Base-by-base conservation (phyloP, 371 early-diverging fungal genomes). In the Blakeslea trispora region DNA sequence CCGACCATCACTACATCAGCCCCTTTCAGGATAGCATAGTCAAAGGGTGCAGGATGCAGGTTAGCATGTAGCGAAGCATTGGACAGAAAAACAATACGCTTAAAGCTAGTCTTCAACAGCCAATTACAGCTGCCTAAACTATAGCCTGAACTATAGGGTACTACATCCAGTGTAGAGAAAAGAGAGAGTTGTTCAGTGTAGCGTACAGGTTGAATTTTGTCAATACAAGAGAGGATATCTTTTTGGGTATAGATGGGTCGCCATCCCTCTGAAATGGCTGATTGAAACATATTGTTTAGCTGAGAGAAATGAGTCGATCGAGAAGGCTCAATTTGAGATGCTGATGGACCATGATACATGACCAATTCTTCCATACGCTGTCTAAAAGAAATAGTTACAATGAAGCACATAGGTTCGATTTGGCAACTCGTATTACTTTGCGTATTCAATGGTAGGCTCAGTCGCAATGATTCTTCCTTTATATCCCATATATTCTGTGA, bases 401-500 rank as follows among this genome's bases (percentile, higher is more conserved):
- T 19, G 5, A 19, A 3, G 14, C 7, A 13, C 23, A 23, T 28
- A 32, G n/a, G n/a, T n/a, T n/a, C n/a, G n/a, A n/a, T n/a, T n/a
- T n/a, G n/a, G n/a, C n/a, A n/a, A n/a, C 53, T 42, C 7, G 37
- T 28, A 28, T 50, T 60, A 63, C 69, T 68, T 64, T 63, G 87
- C 91, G 75, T 91, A 92, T 55, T 83, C 85, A 53, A 89, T 83
- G 0, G 91, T 86, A 0, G 93, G 91, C 61, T 91, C 94, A 1
- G 93, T 92, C 1, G 91, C 89, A 71, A 82, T 82, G 8, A 94
- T 85, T 18, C 79, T 79, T 14, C 95, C 95, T 40, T 85, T 79
- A 64, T 95, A 95, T 21, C 83, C 87, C 8, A 90, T 77, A 70
- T 87, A 89, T 57, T 94, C 94, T 0, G 93, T 92, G 50, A 94